Base-by-base conservation (phyloP, 1,284 basidiomycete species). In the Apiotrichum sp. region DNA sequence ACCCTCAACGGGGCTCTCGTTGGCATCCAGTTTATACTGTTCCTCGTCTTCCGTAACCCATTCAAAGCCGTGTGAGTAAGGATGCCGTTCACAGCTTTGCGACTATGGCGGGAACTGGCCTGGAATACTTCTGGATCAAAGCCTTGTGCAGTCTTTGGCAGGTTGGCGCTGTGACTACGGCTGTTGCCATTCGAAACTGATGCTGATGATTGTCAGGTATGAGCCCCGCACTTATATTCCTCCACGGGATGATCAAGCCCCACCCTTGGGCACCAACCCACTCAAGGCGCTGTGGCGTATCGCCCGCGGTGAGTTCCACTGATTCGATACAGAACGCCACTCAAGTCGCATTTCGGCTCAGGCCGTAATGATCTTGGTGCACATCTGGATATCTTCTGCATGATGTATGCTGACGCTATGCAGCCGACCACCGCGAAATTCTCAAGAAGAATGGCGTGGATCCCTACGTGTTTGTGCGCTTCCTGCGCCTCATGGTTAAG, bases 141-240 rank as follows among this genome's bases (percentile, higher is more conserved):
- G 29, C 29, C 29, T 29, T 29, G 29, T 29, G 29, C 29, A 29
- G 29, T 3, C 29, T 29, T 29, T 29, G 29, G 29, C 29, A 29
- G 3, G 29, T 29, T 29, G 29, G 29, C 29, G 29, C 29, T 29
- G 29, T 29, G 29, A 29, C 29, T 29, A 29, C 29, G 29, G 29
- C 29, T 29, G 29, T 29, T 29, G 29, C 3, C 29, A 29, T 29
- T 29, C 29, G 22, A 29, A 7, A 38, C 35, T 40, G 31, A n/a
- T 33, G 10, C 32, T 32, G 47, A 54, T 58, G 57, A 61, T 29
- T 38, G 32, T 2, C 43, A 71, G 70, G 2, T 92, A 93, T 69
- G 88, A 92, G 68, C 90, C 90, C 0, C 79, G 89, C 51, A 86
- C 88, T 1, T 84, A 83, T 57, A 73, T 77, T 51, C 64, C 84